Percentiles rank a stretch among this genome's conserved stretches.
These are phyloP conservation scores for Cicer judaicum DNA, from an alignment of 306 rosid genomes.

Conservation along the genomic window DNA sequence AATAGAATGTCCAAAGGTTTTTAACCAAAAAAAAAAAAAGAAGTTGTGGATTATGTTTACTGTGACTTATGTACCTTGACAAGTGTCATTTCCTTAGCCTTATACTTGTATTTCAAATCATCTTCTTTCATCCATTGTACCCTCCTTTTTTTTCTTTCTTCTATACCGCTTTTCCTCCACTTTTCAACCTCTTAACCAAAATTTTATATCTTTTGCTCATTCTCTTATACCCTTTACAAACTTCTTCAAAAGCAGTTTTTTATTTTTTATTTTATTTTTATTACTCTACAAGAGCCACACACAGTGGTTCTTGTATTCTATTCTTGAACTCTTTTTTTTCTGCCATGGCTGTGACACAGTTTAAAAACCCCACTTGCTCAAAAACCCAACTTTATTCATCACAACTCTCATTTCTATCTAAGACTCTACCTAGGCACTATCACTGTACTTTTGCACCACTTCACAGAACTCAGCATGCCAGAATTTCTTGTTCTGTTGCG, in stretches of 20 bases:
- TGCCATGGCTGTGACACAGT: constrained; percentile 76
- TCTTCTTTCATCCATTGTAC: neutral
- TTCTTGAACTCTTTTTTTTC: neutral
- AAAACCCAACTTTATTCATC: constrained; percentile 58
- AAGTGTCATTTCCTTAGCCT: constrained; percentile 78
- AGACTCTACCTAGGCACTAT: constrained; percentile 45
- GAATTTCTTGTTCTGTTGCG: constrained; percentile 75
- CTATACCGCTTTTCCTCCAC: constrained; percentile 47
- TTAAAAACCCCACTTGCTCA: constrained; percentile 57
- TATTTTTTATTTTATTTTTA: neutral
- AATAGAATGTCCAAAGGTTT: neutral
- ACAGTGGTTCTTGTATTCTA: neutral
- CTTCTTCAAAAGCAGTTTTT: constrained; percentile 1
- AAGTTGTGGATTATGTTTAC: constrained; percentile 45
- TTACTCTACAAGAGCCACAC: constrained; percentile 1
- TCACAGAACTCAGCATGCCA: constrained; percentile 47
- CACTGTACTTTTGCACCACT: constrained; percentile 50
- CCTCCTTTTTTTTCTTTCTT: neutral
- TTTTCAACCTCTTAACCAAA: constrained; percentile 27
- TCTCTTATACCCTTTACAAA: neutral
- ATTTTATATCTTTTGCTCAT: neutral
- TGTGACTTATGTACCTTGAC: constrained; percentile 37
- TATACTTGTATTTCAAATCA: constrained; percentile 53
- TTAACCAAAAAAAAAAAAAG: neutral
- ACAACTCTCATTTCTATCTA: constrained; percentile 58